A percentile compares a stretch with the other conserved stretches of the same genome.
These are phyloP conservation scores for Chaetomium globosum DNA, from an alignment of 2,329 filamentous ascomycete species.

Conservation along the genomic window DNA sequence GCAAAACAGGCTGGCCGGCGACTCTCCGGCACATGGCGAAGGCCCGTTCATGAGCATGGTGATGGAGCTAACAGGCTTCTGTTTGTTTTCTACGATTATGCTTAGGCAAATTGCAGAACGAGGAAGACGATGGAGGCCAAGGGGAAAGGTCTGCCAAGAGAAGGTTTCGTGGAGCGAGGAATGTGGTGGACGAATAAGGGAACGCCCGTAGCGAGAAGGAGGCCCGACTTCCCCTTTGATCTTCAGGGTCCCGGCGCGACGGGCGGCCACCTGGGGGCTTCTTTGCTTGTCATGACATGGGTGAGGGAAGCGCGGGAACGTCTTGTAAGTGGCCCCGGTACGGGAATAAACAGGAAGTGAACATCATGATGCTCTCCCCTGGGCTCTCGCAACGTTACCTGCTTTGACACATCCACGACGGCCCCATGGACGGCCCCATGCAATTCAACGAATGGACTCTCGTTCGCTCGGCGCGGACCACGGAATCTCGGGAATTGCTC, in stretches of 20 bases:
- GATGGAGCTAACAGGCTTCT: not conserved
- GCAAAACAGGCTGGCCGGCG: not conserved
- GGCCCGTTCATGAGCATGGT: not conserved
- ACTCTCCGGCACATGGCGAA: not conserved
- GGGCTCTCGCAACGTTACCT: not conserved
- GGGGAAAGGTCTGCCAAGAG: conserved; percentile 25
- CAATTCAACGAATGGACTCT: not conserved
- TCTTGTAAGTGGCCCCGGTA: conserved; percentile 3
- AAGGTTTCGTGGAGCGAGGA: conserved; percentile 24
- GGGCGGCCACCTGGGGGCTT: conserved; percentile 4
- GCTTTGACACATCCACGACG: not conserved
- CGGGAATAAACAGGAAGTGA: conserved; percentile 2
- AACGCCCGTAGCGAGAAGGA: conserved; percentile 30
- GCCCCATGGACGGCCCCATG: too few relatives aligned
- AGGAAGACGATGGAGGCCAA: not conserved
- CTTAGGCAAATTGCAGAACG: conserved; percentile 12
- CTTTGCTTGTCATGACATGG: conserved; percentile 17
- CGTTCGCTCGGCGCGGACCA: not conserved
- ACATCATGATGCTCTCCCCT: not conserved
- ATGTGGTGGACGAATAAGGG: conserved; percentile 31
- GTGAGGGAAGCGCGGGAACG: not conserved
- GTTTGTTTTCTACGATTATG: conserved; percentile 1
- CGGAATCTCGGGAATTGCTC: conserved; percentile 3
- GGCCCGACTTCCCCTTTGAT: not conserved
- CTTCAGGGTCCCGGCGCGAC: conserved; percentile 3